Percentiles rank a stretch among this genome's conserved stretches.
phyloP scores from a whole-genome alignment of 106 monocot species.

The Iris macrosiphon region DNA sequence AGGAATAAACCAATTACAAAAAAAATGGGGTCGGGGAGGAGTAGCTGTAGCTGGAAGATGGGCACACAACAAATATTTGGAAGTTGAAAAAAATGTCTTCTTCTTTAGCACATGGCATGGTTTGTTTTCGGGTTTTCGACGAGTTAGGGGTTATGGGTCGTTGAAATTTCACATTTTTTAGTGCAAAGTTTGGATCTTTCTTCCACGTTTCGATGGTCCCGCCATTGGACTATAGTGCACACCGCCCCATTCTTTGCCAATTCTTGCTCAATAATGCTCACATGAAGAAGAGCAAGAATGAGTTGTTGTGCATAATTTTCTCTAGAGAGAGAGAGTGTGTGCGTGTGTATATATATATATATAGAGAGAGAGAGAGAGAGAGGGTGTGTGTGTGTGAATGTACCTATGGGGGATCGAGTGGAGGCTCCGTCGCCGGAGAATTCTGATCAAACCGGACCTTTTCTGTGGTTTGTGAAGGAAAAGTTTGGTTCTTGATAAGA shows the following conservation, averaged over 20 bases:
- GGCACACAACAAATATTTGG: constrained; percentile 1
- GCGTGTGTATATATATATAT: background rate
- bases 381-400: background rate
- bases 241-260: background rate
- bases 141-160: background rate
- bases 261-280: constrained; percentile 6
- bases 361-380: background rate
- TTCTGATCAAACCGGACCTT: background rate
- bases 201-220: background rate
- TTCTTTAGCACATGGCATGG: background rate
- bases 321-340: background rate
- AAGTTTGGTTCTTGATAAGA: background rate
- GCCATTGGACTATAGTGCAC: background rate
- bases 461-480: no score
- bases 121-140: background rate
- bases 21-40: background rate
- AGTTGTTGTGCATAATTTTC: background rate
- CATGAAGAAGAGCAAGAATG: background rate
- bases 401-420: no score
- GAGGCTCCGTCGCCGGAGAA: constrained; percentile 1
- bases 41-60: constrained; percentile 2
- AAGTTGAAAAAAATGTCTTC: no score
- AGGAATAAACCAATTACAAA: background rate
- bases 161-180: background rate
- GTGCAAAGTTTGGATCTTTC: constrained; percentile 5